Percentiles rank a stretch among this genome's conserved stretches.
Conservation (phyloP, 768 basidiomycete species). For the Podaxis rugospora region DNA sequence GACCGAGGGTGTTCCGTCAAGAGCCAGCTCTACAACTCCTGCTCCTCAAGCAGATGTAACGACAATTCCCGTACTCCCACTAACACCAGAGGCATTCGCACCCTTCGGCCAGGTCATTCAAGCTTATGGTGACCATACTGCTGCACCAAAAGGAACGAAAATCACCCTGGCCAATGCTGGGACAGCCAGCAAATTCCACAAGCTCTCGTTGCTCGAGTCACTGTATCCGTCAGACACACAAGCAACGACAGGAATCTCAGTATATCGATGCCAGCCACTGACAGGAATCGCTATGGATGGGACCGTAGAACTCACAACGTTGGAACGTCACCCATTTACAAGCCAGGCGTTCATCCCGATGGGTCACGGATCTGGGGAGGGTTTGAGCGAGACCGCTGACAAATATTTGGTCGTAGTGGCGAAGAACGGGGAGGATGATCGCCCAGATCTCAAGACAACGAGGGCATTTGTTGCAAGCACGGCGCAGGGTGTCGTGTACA, state of each 20-base stretch:
- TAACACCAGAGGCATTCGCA: conserved; percentile 84
- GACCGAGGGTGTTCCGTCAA: background rate
- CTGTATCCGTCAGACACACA: conserved; percentile 56
- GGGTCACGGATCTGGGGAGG: conserved; percentile 56
- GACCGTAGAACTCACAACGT: conserved; percentile 55
- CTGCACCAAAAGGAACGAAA: conserved; percentile 63
- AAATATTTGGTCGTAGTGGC: conserved; percentile 86
- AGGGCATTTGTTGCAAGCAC: conserved; percentile 80
- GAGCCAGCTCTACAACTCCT: background rate
- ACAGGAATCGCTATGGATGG: conserved; percentile 42
- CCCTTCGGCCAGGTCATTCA: conserved; percentile 91
- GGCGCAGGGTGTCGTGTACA: conserved; percentile 84
- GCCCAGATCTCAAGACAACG: conserved; percentile 69
- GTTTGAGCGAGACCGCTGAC: conserved; percentile 42
- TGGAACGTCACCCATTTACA: conserved; percentile 88
- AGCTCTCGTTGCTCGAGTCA: conserved; percentile 66
- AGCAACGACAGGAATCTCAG: conserved; percentile 69
- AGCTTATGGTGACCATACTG: conserved; percentile 65
- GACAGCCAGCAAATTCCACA: conserved; percentile 91
- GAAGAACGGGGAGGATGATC: conserved; percentile 68
- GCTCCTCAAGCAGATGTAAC: conserved; percentile 11
- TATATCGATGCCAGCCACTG: conserved; percentile 73
- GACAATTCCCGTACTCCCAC: conserved; percentile 52
- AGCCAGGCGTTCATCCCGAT: conserved; percentile 95
- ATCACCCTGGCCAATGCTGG: conserved; percentile 85